phyloP scores from a whole-genome alignment of 257 asterid species.

The Eustoma russellianum region DNA sequence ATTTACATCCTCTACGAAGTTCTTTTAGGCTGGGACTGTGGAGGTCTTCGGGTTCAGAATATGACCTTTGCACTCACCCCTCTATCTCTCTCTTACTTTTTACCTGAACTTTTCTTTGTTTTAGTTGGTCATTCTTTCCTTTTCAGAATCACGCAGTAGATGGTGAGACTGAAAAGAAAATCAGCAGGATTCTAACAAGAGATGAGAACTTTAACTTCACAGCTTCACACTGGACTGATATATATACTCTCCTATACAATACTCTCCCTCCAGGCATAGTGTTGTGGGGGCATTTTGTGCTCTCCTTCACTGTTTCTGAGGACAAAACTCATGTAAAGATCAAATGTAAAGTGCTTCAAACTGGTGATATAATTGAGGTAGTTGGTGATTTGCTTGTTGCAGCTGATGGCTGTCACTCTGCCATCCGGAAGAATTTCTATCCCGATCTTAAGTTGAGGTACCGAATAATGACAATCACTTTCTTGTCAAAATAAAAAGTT shows the following conservation, averaged over 20 bases:
- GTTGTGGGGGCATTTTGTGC: conserved; percentile 58
- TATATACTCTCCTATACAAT: conserved; percentile 48
- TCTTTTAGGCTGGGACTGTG: no score
- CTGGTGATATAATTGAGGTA: conserved; percentile 32
- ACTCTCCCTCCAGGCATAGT: conserved; percentile 41
- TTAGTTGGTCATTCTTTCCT: neutral
- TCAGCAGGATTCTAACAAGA: conserved; percentile 41
- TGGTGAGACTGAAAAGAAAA: conserved; percentile 33
- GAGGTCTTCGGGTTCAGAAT: no score
- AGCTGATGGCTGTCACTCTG: conserved; percentile 76
- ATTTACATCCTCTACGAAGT: no score
- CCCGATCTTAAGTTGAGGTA: conserved; percentile 69
- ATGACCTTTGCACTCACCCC: no score
- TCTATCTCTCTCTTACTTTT: no score
- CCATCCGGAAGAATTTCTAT: conserved; percentile 45
- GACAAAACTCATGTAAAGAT: conserved; percentile 35
- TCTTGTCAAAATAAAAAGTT: neutral
- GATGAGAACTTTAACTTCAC: conserved; percentile 61
- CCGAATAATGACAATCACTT: neutral
- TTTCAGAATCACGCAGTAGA: conserved; percentile 55
- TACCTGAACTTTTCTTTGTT: no score
- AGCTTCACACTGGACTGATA: conserved; percentile 86
- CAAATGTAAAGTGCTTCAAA: conserved; percentile 31
- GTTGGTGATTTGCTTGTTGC: conserved; percentile 60
- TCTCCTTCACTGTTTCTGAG: conserved; percentile 28